These are phyloP conservation scores for Agrocybe chaxingu DNA, from an alignment of 768 basidiomycete genomes.

Conservation along the genomic window DNA sequence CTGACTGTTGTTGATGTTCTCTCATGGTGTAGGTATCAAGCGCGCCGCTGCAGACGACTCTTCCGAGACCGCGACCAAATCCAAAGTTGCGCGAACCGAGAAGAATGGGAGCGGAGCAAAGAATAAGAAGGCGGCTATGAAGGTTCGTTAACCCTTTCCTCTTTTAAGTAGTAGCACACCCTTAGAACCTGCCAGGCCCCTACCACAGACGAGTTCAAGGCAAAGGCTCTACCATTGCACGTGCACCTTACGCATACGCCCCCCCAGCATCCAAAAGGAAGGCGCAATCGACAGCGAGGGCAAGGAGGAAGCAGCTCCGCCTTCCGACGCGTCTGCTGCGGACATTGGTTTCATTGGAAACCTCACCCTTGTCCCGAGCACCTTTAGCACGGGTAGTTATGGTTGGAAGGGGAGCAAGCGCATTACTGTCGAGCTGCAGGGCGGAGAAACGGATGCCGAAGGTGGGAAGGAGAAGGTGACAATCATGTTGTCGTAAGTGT, in stretches of 20 bases:
- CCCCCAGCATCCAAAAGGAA: conserved; percentile 29
- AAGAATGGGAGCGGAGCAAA: no score
- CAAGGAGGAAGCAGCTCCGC: background rate
- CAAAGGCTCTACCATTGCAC: conserved; percentile 68
- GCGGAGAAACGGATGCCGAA: conserved; percentile 39
- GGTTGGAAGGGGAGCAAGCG: conserved; percentile 82
- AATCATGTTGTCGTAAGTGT: conserved; percentile 68
- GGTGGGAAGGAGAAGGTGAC: conserved; percentile 62
- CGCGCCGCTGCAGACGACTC: no score
- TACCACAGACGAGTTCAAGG: conserved; percentile 50
- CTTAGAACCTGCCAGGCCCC: no score
- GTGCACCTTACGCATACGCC: conserved; percentile 66
- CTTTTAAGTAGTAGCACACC: no score
- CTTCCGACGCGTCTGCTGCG: conserved; percentile 38
- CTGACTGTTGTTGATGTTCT: no score
- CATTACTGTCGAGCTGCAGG: conserved; percentile 60
- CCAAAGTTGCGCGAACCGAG: no score
- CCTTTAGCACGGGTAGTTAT: conserved; percentile 74
- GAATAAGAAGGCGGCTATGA: no score
- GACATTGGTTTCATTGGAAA: conserved; percentile 65
- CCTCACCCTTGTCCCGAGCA: conserved; percentile 51
- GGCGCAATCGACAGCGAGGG: conserved; percentile 3
- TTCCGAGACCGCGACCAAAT: no score
- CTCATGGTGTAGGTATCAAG: no score
- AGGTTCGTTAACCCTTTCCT: no score